These are phyloP conservation scores for Erythrobasidium hasegawianum DNA, from an alignment of 1,284 basidiomycete species.

Conservation along the genomic window DNA sequence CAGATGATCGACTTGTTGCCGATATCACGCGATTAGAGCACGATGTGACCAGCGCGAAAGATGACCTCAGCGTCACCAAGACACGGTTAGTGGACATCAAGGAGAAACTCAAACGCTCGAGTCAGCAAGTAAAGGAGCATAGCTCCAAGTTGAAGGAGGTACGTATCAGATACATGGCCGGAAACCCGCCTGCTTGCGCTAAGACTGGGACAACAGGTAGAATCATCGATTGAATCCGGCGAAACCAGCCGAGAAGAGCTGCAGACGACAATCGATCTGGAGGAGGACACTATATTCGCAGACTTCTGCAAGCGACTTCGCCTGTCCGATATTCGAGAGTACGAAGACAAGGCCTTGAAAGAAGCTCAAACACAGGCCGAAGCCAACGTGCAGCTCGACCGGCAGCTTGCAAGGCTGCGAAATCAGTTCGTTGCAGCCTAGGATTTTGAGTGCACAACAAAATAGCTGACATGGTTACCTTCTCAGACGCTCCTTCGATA, in stretches of 20 bases:
- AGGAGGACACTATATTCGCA: constrained; percentile 76
- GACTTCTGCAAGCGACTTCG: constrained; percentile 77
- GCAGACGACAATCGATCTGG: constrained; percentile 61
- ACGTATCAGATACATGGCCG: constrained; percentile 8
- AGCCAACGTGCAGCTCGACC: constrained; percentile 75
- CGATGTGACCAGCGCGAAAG: constrained; percentile 64
- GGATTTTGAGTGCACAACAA: background rate
- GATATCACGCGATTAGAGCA: constrained; percentile 77
- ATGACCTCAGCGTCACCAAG: constrained; percentile 70
- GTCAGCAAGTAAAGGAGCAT: constrained; percentile 64
- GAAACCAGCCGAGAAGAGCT: constrained; percentile 55
- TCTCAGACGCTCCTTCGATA: constrained; percentile 69
- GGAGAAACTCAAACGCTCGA: constrained; percentile 72
- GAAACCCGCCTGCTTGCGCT: background rate
- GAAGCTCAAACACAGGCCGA: constrained; percentile 81
- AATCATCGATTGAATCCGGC: constrained; percentile 27
- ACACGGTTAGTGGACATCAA: constrained; percentile 65
- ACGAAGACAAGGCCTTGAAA: constrained; percentile 87
- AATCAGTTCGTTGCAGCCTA: constrained; percentile 65
- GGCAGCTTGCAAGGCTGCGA: constrained; percentile 77
- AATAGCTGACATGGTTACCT: background rate
- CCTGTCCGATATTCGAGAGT: constrained; percentile 82
- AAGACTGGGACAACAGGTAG: constrained; percentile 3
- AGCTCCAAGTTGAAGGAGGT: constrained; percentile 67
- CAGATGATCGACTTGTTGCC: constrained; percentile 71